Evolutionary conservation across 306 rosid genomes (phyloP), one percentile per base, ranked within the genome.

Genomic region (Glycine latifolia): DNA sequence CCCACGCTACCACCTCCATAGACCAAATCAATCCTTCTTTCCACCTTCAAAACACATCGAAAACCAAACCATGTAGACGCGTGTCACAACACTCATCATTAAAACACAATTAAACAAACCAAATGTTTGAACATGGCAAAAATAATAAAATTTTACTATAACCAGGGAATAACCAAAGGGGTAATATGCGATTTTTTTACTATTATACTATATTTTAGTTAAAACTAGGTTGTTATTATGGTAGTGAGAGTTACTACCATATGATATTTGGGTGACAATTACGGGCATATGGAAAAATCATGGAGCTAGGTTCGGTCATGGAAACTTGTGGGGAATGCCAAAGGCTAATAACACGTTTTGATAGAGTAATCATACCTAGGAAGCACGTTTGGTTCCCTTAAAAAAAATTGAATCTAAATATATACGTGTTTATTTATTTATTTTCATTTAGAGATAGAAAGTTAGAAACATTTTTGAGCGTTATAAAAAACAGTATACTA

Each of bases 1-100:
- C 99, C 99, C 94, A 96, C 97, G 91, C 99, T 96, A 73, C 99
- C 99, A 80, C 99, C 99, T 81, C 99, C 99, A 80, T 96, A 96
- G 44, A 96, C 99, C 85, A 96, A 85, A 92, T 96, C 94, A 90
- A 96, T 96, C 86, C 94, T 94, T 89, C 91, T 90, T 60, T 94
- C 97, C 87, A 96, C 99, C 99, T 96, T 85, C 84, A 52, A 15
- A 48, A 48, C 11, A 70, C 43, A 89, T 90, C 67, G 86, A 83
- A 84, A 88, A 78, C 61, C 77, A 83, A 89, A 80, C 84, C 61
- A 69, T 39, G 6, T 13, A 43, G 50, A 87, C 89, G 87, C 91
- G 89, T 88, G 97, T 87, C 86, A 83, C 54, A 69, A 79, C 77
- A 73, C 49, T 47, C 68, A 67, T 85, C 88, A 86, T 85, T 31